A percentile compares a stretch with the other conserved stretches of the same genome.
phyloP scores from a whole-genome alignment of 2,329 filamentous ascomycete genomes.

The Exophiala sp. region DNA sequence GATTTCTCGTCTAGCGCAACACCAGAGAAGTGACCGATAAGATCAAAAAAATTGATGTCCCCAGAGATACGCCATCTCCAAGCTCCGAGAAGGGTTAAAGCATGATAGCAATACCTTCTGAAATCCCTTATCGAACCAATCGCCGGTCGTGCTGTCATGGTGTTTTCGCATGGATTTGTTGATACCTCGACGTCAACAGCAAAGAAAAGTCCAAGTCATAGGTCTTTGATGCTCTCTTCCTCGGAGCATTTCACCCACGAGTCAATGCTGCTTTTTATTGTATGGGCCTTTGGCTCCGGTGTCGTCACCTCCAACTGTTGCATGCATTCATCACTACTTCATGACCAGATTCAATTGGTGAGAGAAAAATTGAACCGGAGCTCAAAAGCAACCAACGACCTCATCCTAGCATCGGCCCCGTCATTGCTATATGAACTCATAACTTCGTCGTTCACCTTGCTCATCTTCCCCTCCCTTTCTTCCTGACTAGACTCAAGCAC shows the following conservation, averaged over 20 bases:
- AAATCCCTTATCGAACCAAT: constrained; percentile 24
- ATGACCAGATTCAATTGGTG: too few relatives aligned
- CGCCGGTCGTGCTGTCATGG: background rate
- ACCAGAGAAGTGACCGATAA: background rate
- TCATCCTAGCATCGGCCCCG: background rate
- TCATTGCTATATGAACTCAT: background rate
- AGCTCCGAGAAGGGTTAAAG: background rate
- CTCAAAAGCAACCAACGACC: background rate
- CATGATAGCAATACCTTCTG: background rate
- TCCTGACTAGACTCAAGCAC: background rate
- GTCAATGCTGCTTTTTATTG: background rate
- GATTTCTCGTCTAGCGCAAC: background rate
- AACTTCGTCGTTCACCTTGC: background rate
- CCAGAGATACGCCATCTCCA: background rate
- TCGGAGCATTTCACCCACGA: background rate
- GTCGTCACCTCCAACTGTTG: background rate
- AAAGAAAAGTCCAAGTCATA: background rate
- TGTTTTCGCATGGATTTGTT: constrained; percentile 7
- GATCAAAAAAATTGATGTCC: background rate
- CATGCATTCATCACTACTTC: too few relatives aligned
- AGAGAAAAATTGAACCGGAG: background rate
- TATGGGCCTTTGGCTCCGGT: background rate
- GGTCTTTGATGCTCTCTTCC: background rate
- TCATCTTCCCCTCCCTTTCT: background rate
- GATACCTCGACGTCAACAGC: constrained; percentile 5